phyloP scores from a whole-genome alignment of 2,329 filamentous ascomycete species.

The Trichoderma sp. region DNA sequence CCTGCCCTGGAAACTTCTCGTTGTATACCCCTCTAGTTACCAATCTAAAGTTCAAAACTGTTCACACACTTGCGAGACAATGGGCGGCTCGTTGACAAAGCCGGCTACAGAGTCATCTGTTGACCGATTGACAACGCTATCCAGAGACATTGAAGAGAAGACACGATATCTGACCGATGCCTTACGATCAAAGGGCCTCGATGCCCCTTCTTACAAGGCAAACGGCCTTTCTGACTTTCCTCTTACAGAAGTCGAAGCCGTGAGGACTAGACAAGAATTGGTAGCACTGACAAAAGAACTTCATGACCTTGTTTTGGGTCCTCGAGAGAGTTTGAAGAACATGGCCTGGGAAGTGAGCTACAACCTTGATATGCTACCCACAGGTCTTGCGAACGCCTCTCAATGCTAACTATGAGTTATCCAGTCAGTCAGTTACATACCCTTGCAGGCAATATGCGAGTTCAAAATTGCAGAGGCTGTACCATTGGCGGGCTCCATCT shows the following conservation, averaged over 20 bases:
- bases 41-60: not conserved
- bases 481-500: conserved; percentile 33
- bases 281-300: conserved; percentile 30
- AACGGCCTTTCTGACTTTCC: conserved; percentile 30
- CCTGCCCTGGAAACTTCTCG: not conserved
- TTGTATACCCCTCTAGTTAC: not conserved
- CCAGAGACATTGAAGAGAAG: conserved; percentile 28
- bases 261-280: conserved; percentile 28
- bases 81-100: conserved; percentile 18
- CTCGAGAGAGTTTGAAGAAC: conserved; percentile 31
- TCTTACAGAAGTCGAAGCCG: conserved; percentile 16
- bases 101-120: conserved; percentile 20
- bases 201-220: conserved; percentile 29
- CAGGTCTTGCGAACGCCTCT: not conserved
- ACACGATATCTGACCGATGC: conserved; percentile 27
- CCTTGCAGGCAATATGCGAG: conserved; percentile 37
- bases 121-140: conserved; percentile 27
- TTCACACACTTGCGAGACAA: not conserved
- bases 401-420: not conserved
- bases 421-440: conserved; percentile 34
- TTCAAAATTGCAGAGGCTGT: conserved; percentile 38
- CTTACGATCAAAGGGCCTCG: conserved; percentile 28
- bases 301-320: conserved; percentile 30
- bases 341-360: conserved; percentile 35
- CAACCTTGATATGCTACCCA: not conserved